These are phyloP conservation scores for Hevea brasiliensis DNA, from an alignment of 345 rosid species.

Conservation along the genomic window DNA sequence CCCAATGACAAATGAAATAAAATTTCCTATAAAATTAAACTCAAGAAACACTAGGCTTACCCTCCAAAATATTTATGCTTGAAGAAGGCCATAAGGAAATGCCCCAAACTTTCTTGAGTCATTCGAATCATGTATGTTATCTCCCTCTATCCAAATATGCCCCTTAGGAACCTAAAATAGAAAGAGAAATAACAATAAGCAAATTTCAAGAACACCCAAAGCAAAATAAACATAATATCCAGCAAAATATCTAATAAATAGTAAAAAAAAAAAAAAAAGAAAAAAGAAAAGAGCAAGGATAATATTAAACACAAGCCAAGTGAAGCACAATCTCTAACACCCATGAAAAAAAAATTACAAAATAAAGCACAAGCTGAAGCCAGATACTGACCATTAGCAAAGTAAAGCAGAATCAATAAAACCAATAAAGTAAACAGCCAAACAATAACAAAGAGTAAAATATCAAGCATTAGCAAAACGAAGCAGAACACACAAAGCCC, in stretches of 20 bases:
- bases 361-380: not conserved
- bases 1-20: not conserved
- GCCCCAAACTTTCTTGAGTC: constrained; percentile 82
- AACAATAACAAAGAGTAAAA: not conserved
- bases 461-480: not conserved
- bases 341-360: not conserved
- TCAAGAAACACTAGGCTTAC: constrained; percentile 34
- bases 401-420: not conserved
- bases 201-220: not conserved
- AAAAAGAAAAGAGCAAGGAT: too few relatives aligned
- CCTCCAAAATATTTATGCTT: constrained; percentile 62
- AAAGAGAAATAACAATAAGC: not conserved
- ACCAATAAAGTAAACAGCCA: not conserved
- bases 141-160: constrained; percentile 74
- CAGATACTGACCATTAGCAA: not conserved
- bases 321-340: not conserved
- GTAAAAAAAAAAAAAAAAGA: too few relatives aligned
- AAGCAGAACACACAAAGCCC: constrained; percentile 1
- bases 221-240: not conserved
- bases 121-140: constrained; percentile 47
- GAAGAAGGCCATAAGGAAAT: constrained; percentile 68
- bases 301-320: not conserved
- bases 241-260: too few relatives aligned
- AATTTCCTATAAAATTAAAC: too few relatives aligned
- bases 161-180: constrained; percentile 68